A percentile compares a stretch with the other conserved stretches of the same genome.
Evolutionary conservation across 129 eudicot genomes (phyloP).

Genomic region (carrot (Daucus carota)): DNA sequence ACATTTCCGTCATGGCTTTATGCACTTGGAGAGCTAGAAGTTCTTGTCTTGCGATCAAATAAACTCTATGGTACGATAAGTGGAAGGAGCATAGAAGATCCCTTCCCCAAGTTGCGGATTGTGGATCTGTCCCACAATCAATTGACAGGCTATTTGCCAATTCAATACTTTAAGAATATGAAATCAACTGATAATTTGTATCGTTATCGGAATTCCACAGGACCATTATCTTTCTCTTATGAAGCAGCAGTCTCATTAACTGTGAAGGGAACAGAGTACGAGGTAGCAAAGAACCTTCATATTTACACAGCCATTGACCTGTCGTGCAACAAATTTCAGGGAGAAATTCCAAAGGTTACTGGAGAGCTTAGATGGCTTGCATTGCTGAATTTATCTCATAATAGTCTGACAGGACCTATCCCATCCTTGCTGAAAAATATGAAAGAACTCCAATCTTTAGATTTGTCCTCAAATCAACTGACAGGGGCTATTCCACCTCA

Average conservation of each 20-base stretch:
- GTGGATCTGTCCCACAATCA: slow-evolving; percentile 17
- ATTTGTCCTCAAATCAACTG: slow-evolving; percentile 16
- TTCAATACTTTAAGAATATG: neutral
- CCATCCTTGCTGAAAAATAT: neutral
- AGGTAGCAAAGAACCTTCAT: neutral
- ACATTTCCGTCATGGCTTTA: slow-evolving; percentile 16
- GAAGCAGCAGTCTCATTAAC: neutral
- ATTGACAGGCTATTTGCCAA: slow-evolving; percentile 12
- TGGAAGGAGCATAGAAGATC: no score
- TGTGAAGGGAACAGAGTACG: neutral
- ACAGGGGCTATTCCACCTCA: slow-evolving; percentile 7
- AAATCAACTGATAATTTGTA: neutral
- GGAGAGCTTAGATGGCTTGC: slow-evolving; percentile 1
- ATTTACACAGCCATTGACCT: neutral
- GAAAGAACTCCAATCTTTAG: slow-evolving; percentile 9
- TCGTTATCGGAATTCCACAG: no score
- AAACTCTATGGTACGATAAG: slow-evolving; percentile 2
- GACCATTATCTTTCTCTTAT: neutral
- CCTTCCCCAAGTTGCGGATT: slow-evolving; percentile 14
- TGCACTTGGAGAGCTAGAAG: slow-evolving; percentile 1
- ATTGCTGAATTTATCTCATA: slow-evolving; percentile 3
- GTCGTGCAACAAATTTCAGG: neutral
- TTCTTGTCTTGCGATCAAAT: slow-evolving; percentile 11
- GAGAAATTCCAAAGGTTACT: neutral
- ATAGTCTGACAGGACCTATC: neutral